Evolutionary conservation across 345 rosid genomes (phyloP), one percentile per base, ranked within the genome.

Genomic region (Geranium rotundifolium): DNA sequence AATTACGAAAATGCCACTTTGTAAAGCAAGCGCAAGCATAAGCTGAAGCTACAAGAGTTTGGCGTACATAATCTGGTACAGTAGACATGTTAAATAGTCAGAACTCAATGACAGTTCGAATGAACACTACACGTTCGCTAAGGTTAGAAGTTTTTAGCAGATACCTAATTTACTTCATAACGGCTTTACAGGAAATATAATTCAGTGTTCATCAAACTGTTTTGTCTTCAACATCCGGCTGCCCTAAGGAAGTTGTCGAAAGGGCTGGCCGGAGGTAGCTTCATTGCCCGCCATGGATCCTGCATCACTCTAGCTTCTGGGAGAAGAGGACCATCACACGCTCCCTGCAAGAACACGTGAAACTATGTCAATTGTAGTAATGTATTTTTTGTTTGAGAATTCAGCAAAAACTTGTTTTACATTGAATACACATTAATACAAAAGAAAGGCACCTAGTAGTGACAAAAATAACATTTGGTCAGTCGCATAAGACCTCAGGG

Each of bases 181-280:
- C 29, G 30, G 41, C 66, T 73, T 60, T 63, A 67, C 75, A 69
- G 66, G 60, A 62, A 62, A 19, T 10, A 19, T 46, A 34, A 18
- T 65, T 19, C 31, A 29, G 57, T 60, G 16, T 7, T 29, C 18
- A n/a, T 20, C 18, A 19, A 63, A 5, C 50, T 18, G 37, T 17
- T 39, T 64, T 5, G 5, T 6, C 30, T 59, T 63, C 39, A 77
- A 71, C 80, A 82, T 29, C 97, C 82, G 12, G 99, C 97, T 61
- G 95, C 97, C 73, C 81, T 86, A 29, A 90, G 95, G 74, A 90
- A 93, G 77, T 93, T 93, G 77, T 86, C 96, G 31, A 80, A 93
- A 55, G 97, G 96, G 71, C 97, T 90, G 3, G 97, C 86, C 7
- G 97, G 92, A 19, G 99, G 99, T 37, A 90, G 77, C 71, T 88